Evolutionary conservation across 192 early-diverging fungal species (phyloP).

Genomic region (Rhizophlyctis rosea): DNA sequence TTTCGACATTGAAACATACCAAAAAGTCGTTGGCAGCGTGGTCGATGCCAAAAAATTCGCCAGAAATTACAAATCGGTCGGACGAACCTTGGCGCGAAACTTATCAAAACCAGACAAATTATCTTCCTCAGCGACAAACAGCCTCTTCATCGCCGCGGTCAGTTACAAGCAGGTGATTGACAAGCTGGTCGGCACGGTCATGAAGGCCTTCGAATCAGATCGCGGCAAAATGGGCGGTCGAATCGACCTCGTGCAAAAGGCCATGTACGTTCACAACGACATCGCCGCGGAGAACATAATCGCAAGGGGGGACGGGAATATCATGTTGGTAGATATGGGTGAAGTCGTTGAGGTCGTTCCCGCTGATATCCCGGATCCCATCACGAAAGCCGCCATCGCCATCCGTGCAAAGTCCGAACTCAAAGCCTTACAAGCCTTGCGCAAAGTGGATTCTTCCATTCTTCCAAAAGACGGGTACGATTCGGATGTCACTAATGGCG

Average conservation of each 20-base stretch:
- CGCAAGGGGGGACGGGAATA: background rate
- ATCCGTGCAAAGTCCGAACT: slow-evolving; percentile 5
- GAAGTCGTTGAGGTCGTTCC: background rate
- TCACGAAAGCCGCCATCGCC: background rate
- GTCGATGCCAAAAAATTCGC: slow-evolving; percentile 3
- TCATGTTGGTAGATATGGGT: background rate
- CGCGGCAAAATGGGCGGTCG: background rate
- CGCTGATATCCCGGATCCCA: background rate
- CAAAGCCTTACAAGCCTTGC: background rate
- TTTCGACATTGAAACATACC: background rate
- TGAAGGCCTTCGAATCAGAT: background rate
- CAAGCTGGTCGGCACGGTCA: slow-evolving; percentile 1
- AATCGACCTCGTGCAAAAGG: background rate
- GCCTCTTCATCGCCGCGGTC: background rate
- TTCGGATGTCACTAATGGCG: background rate
- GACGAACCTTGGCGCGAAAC: background rate
- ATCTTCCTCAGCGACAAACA: background rate
- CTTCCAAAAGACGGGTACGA: background rate
- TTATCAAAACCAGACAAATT: slow-evolving; percentile 1
- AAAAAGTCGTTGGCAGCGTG: background rate
- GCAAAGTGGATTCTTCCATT: background rate
- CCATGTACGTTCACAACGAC: slow-evolving; percentile 3
- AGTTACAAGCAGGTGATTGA: background rate
- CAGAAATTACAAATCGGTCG: background rate
- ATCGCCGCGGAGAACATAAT: background rate